phyloP scores from a whole-genome alignment of 2,329 filamentous ascomycete species.

The Coniochaeta prunicola region DNA sequence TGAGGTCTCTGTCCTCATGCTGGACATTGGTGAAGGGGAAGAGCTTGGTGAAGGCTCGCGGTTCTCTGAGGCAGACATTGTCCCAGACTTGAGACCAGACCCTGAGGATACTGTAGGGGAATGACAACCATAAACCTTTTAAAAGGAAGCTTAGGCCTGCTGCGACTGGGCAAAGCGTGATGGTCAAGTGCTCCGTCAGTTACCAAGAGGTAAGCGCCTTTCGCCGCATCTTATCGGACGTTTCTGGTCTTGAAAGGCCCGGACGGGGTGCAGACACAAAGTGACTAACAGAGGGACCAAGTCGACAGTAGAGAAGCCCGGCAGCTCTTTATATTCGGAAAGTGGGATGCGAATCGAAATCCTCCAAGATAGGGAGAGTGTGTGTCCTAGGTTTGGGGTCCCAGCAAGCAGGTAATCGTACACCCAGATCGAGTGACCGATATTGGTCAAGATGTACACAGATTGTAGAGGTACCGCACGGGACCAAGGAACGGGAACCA shows the following conservation, averaged over 20 bases:
- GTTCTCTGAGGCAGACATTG: neutral
- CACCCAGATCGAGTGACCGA: slow-evolving; percentile 8
- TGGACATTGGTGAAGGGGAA: slow-evolving; percentile 9
- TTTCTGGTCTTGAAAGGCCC: slow-evolving; percentile 5
- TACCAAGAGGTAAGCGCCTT: slow-evolving; percentile 12
- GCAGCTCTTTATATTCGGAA: slow-evolving; percentile 6
- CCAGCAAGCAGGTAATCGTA: slow-evolving; percentile 14
- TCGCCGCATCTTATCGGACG: slow-evolving; percentile 19
- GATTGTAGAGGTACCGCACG: slow-evolving; percentile 22
- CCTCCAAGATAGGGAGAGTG: slow-evolving; percentile 15
- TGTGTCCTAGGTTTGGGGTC: slow-evolving; percentile 12
- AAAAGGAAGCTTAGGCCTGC: neutral
- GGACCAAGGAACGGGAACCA: slow-evolving; percentile 17
- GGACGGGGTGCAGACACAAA: slow-evolving; percentile 14
- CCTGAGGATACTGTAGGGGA: neutral
- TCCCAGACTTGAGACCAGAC: neutral
- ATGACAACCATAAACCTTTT: neutral
- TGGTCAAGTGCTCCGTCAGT: slow-evolving; percentile 3
- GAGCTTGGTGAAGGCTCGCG: slow-evolving; percentile 24
- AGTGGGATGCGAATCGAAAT: slow-evolving; percentile 10
- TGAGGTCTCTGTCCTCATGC: neutral
- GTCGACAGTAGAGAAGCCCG: slow-evolving; percentile 5
- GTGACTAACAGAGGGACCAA: slow-evolving; percentile 10
- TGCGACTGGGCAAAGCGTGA: neutral
- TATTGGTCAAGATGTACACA: slow-evolving; percentile 2